A percentile compares a stretch with the other conserved stretches of the same genome.
Conservation (phyloP, 306 rosid genomes). For the Citrullus amarus region DNA sequence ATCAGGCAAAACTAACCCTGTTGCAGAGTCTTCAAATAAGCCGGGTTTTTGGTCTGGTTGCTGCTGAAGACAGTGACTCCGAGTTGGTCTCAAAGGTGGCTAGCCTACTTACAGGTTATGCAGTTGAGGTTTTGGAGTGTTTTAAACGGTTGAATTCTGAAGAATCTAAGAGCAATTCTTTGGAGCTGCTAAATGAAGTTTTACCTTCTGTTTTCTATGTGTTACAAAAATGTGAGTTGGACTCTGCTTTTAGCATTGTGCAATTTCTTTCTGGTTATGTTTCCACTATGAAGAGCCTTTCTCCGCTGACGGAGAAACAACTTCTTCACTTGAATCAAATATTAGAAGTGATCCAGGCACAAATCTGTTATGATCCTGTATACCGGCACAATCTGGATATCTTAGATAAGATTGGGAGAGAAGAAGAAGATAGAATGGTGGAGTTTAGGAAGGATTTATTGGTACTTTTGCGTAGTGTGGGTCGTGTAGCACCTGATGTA, state of each 20-base stretch:
- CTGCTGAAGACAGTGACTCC: conserved; percentile 39
- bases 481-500: conserved; percentile 62
- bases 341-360: conserved; percentile 67
- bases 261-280: conserved; percentile 80
- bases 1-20: conserved; percentile 52
- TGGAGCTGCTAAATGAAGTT: conserved; percentile 68
- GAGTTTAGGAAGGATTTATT: conserved; percentile 87
- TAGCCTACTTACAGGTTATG: conserved; percentile 74
- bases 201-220: conserved; percentile 72
- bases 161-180: conserved; percentile 52
- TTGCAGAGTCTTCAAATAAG: conserved; percentile 71
- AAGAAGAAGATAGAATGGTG: conserved; percentile 84
- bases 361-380: conserved; percentile 55
- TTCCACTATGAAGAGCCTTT: conserved; percentile 53
- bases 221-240: conserved; percentile 72
- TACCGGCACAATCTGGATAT: conserved; percentile 59
- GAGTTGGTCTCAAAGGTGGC: conserved; percentile 60
- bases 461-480: conserved; percentile 47
- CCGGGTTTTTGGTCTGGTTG: conserved; percentile 57
- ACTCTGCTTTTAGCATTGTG: conserved; percentile 61
- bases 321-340: conserved; percentile 70
- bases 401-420: conserved; percentile 79
- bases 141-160: conserved; percentile 68
- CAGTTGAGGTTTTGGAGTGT: conserved; percentile 76
- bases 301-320: conserved; percentile 60